Conservation (phyloP, 768 basidiomycete species). For the Podaxis carcinomalis region DNA sequence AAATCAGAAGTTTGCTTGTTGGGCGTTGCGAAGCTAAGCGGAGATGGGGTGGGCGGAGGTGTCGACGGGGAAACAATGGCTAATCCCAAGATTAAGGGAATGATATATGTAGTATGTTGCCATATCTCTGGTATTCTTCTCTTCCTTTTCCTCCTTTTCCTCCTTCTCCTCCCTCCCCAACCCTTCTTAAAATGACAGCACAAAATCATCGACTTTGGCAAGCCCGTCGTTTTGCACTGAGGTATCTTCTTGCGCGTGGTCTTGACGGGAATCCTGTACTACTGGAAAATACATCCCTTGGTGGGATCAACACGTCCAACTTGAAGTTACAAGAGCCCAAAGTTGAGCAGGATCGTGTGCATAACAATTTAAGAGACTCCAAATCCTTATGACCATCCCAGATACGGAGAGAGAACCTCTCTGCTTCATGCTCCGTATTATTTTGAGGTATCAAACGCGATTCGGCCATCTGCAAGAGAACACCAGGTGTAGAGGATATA, state of each 20-base stretch:
- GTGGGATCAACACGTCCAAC: slow-evolving; percentile 6
- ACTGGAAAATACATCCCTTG: background rate
- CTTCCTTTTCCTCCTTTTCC: background rate
- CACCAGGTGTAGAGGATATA: slow-evolving; percentile 16
- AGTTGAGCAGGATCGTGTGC: background rate
- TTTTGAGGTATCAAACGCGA: slow-evolving; percentile 15
- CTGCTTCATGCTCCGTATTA: background rate
- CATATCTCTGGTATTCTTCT: background rate
- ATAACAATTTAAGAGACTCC: background rate
- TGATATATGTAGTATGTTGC: background rate
- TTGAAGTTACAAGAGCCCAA: background rate
- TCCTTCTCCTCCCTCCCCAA: background rate
- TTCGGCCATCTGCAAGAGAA: slow-evolving; percentile 19
- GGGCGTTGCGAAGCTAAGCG: background rate
- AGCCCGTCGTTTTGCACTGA: slow-evolving; percentile 3
- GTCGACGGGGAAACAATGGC: background rate
- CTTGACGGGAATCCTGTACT: background rate
- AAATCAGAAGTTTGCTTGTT: background rate
- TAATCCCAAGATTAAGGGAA: background rate
- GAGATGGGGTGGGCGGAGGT: background rate
- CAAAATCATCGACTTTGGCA: slow-evolving; percentile 9
- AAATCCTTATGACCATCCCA: slow-evolving; percentile 11
- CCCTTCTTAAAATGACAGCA: background rate
- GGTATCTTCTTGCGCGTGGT: slow-evolving; percentile 1
- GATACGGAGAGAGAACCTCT: background rate